Evolutionary conservation across 352 stramenopile species (phyloP), one percentile per base, ranked within the genome.

Genomic region (Phytopythium ostracodes): DNA sequence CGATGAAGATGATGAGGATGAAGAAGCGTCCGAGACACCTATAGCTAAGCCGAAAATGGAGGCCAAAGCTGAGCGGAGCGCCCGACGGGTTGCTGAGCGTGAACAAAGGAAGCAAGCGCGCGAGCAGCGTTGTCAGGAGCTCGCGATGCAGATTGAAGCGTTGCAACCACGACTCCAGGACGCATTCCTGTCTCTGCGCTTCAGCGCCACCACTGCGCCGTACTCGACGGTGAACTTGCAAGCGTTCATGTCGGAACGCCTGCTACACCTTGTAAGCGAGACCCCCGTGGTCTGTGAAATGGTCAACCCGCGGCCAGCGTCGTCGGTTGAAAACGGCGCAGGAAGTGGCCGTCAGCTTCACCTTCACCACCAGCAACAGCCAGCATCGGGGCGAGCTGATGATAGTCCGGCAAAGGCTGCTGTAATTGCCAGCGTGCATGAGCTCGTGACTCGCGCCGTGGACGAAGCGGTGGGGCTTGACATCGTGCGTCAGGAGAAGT

Each of bases 231-330:
- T 29, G 2, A 44, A 66, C 42, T 63, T 87, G 3, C 53, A 66
- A 20, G 54, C 63, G 18, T 63, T 63, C 18, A 42, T 85, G 15
- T 29, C 67, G 6, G 61, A 73, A 42, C 59, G 62, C 17, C 63
- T 87, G 17, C 63, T 58, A 20, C 59, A 52, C 14, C 56, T 84
- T 36, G 75, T 60, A 35, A 75, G 73, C 20, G 78, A 87, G 66
- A 63, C 72, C 2, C 76, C 78, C 2, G 63, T 85, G 24, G 65
- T 85, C 20, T 71, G 66, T 18, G 72, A 74, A 10, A 87, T 82
- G 31, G 59, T 51, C 1, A 63, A 53, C 40, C 36, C 47, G 7
- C 14, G 10, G 35, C 27, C 38, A 35, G 12, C 22, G 18, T n/a
- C 2, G 24, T 24, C 43, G 35, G 27, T 27, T 15, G 38, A 63